A percentile compares a stretch with the other conserved stretches of the same genome.
Conservation (phyloP, 169 alveolate genomes). For the Blepharisma undulans region DNA sequence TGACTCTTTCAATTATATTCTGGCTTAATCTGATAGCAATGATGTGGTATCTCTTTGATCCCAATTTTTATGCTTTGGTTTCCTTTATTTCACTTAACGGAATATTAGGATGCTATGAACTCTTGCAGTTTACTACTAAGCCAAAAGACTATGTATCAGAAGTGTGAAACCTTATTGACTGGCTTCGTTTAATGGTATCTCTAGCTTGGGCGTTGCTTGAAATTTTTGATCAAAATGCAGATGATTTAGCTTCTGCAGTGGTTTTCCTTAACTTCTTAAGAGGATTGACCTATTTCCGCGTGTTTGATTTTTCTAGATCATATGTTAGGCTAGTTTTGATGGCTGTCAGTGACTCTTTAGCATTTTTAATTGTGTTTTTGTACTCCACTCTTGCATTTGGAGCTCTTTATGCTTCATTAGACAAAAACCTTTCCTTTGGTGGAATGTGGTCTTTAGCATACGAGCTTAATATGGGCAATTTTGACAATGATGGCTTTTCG, state of each 20-base stretch:
- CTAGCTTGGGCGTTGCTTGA: too few species aligned
- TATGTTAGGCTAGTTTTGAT: background rate
- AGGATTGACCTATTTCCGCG: background rate
- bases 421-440: background rate
- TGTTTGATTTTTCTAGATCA: background rate
- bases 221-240: too few species aligned
- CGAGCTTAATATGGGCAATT: background rate
- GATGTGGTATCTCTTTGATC: background rate
- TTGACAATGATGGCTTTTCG: background rate
- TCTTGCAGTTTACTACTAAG: too few species aligned
- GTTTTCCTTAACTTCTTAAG: background rate
- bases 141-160: too few species aligned
- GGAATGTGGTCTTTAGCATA: background rate
- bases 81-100: too few species aligned
- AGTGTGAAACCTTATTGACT: too few species aligned
- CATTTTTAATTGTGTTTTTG: slow-evolving; percentile 14
- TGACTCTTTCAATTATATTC: background rate
- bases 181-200: too few species aligned
- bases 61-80: too few species aligned
- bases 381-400: slow-evolving; percentile 30
- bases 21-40: background rate
- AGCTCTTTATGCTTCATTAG: background rate
- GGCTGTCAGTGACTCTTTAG: background rate
- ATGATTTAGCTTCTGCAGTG: background rate
- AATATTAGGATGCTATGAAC: too few species aligned